phyloP scores from a whole-genome alignment of 768 basidiomycete genomes.

The Mycena vulgaris region DNA sequence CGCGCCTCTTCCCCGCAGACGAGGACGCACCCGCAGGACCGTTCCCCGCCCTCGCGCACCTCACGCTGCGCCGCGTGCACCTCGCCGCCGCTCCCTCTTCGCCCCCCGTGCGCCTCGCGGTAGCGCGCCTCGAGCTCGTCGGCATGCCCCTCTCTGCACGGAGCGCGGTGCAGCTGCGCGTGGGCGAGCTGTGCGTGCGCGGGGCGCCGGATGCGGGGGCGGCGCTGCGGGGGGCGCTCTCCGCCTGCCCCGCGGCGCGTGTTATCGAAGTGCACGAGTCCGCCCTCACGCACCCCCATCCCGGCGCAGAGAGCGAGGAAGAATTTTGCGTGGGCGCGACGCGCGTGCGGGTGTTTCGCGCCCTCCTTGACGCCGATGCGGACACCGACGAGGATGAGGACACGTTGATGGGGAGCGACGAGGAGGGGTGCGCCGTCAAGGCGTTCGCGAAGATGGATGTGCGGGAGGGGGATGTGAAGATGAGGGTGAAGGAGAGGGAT shows the following conservation, averaged over 20 bases:
- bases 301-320: constrained; percentile 32
- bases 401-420: constrained; percentile 31
- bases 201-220: neutral
- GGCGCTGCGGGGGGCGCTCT: constrained; percentile 5
- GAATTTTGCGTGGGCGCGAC: constrained; percentile 36
- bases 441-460: neutral
- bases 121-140: constrained; percentile 30
- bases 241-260: neutral
- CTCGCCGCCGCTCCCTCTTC: neutral
- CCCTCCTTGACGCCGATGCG: constrained; percentile 6
- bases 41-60: constrained; percentile 6
- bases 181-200: constrained; percentile 14
- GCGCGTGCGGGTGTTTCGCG: constrained; percentile 29
- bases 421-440: no score
- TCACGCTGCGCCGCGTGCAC: constrained; percentile 24
- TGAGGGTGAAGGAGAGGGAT: neutral
- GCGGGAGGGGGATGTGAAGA: constrained; percentile 17
- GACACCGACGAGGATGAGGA: constrained; percentile 4
- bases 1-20: constrained; percentile 40
- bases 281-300: no score
- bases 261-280: no score
- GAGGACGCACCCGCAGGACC: neutral
- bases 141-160: neutral
- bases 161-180: neutral
- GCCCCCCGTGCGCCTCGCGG: neutral